A percentile compares a stretch with the other conserved stretches of the same genome.
Evolutionary conservation across 2,329 filamentous ascomycete genomes (phyloP).

Genomic region (Stagonosporopsis vannaccii): DNA sequence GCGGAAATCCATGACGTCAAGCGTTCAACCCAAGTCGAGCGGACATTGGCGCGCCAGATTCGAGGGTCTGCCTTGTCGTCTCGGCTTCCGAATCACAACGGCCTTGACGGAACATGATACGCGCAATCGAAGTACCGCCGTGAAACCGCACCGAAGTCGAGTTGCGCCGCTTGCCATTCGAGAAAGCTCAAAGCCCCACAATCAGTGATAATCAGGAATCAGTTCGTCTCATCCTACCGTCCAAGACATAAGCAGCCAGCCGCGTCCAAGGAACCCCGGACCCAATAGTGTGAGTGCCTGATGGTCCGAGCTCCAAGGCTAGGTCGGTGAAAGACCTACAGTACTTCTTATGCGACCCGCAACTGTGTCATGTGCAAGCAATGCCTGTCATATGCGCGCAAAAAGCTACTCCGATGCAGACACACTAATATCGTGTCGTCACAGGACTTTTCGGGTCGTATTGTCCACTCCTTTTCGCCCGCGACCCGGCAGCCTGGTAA

Average conservation of each 20-base stretch:
- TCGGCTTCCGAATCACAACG: not conserved
- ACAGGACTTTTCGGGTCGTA: not conserved
- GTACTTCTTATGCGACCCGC: not conserved
- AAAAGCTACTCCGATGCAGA: not conserved
- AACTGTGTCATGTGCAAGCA: slow-evolving; percentile 5
- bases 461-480: slow-evolving; percentile 15
- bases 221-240: slow-evolving; percentile 12
- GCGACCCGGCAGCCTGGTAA: slow-evolving; percentile 10
- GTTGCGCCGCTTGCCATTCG: not conserved
- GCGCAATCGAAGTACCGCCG: not conserved
- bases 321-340: slow-evolving; percentile 1
- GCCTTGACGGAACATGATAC: not conserved
- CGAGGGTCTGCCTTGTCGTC: not conserved
- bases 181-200: not conserved
- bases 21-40: not conserved
- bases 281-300: slow-evolving; percentile 3
- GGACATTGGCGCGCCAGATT: not conserved
- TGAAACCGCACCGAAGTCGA: slow-evolving; percentile 8
- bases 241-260: slow-evolving; percentile 14
- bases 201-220: not conserved
- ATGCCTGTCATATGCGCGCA: not conserved
- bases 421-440: not conserved
- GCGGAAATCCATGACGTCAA: not conserved
- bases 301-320: slow-evolving; percentile 4
- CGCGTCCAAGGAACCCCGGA: slow-evolving; percentile 11